These are phyloP conservation scores for Fragaria ananassa DNA, from an alignment of 306 rosid genomes.

Conservation along the genomic window DNA sequence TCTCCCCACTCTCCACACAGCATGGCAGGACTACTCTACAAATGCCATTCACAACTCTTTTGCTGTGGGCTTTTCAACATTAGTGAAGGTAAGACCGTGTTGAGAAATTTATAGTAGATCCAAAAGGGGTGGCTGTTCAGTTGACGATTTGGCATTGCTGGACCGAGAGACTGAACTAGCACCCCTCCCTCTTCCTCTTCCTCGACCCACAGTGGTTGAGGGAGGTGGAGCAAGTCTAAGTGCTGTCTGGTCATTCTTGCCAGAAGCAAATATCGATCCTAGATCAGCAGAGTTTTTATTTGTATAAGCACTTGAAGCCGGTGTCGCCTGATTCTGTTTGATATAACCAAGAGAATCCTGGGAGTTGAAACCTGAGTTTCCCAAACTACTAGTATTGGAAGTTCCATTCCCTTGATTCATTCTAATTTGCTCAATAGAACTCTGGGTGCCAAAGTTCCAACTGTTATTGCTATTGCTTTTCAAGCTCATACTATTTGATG, in stretches of 20 bases:
- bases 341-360: constrained; percentile 55
- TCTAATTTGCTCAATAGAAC: constrained; percentile 33
- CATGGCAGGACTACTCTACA: constrained; percentile 32
- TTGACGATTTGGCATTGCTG: constrained; percentile 46
- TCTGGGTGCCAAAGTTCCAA: constrained; percentile 57
- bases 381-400: constrained; percentile 34
- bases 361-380: constrained; percentile 35
- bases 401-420: constrained; percentile 50
- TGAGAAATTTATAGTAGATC: constrained; percentile 62
- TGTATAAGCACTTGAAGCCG: constrained; percentile 39
- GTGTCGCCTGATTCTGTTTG: constrained; percentile 52
- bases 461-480: constrained; percentile 35
- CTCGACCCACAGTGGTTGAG: constrained; percentile 74
- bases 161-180: constrained; percentile 40
- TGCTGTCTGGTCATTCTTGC: constrained; percentile 62
- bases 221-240: constrained; percentile 95
- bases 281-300: constrained; percentile 55
- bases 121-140: constrained; percentile 74
- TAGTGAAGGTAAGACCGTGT: constrained; percentile 13
- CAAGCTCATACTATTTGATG: constrained; percentile 51
- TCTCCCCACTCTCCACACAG: constrained; percentile 24
- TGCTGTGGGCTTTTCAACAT: constrained; percentile 14
- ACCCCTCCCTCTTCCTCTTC: constrained; percentile 88
- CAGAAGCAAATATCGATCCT: constrained; percentile 77
- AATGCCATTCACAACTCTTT: constrained; percentile 35